phyloP scores from a whole-genome alignment of 2,329 filamentous ascomycete genomes.

The Fusarium tricinctum region DNA sequence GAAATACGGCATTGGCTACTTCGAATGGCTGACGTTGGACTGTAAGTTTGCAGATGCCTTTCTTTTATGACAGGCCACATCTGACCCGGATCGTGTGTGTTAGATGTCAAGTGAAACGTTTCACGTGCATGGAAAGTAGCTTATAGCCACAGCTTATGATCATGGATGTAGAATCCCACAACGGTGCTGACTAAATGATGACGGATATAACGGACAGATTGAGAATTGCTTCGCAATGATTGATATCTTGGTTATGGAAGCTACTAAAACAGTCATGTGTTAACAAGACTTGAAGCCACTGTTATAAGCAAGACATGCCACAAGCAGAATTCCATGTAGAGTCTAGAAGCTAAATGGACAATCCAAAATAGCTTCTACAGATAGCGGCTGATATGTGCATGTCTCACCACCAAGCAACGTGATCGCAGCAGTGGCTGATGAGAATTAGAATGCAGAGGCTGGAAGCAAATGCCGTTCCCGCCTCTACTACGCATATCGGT shows the following conservation, averaged over 20 bases:
- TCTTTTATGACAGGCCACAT: slow-evolving; percentile 2
- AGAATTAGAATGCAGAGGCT: slow-evolving; percentile 5
- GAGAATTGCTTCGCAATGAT: background rate
- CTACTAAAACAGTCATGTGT: background rate
- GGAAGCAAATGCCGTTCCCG: background rate
- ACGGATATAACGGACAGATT: background rate
- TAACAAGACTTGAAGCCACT: background rate
- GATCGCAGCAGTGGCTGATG: slow-evolving; percentile 18
- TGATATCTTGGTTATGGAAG: background rate
- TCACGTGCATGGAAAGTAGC: slow-evolving; percentile 24
- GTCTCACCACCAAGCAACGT: slow-evolving; percentile 28
- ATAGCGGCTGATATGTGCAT: slow-evolving; percentile 23
- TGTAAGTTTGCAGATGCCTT: background rate
- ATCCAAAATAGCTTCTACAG: background rate
- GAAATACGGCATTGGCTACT: slow-evolving; percentile 3
- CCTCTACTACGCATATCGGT: too few species aligned
- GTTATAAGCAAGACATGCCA: background rate
- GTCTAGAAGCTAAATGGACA: slow-evolving; percentile 11
- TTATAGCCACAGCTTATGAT: slow-evolving; percentile 17
- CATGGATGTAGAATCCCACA: slow-evolving; percentile 1
- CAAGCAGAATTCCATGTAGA: slow-evolving; percentile 17
- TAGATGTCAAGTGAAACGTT: slow-evolving; percentile 34
- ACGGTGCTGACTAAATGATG: background rate
- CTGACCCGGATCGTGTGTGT: slow-evolving; percentile 10
- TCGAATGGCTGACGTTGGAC: slow-evolving; percentile 31